Evolutionary conservation across 208 protist species (phyloP).

Genomic region (Naegleria gruberi): DNA sequence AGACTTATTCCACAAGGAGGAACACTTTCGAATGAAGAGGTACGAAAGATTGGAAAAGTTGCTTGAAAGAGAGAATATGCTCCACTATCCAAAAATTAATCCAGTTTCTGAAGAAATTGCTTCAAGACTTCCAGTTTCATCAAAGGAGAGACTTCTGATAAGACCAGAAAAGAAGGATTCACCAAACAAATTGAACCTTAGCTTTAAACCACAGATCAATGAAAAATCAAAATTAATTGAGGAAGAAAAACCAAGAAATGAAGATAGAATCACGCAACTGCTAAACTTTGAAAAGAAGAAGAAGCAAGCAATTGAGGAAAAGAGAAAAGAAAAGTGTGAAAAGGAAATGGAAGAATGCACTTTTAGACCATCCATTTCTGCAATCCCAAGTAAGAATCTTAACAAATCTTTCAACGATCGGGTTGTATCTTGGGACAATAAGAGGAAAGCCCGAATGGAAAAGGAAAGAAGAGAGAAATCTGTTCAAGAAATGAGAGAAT

Average conservation of each 20-base stretch:
- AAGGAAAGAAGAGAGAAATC: constrained; percentile 37
- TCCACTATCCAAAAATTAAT: constrained; percentile 55
- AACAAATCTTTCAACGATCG: constrained; percentile 40
- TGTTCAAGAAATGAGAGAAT: constrained; percentile 33
- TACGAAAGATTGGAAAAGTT: constrained; percentile 25
- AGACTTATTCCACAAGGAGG: constrained; percentile 38
- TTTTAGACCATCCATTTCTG: constrained; percentile 42
- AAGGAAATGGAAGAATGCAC: constrained; percentile 51
- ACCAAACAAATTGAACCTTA: not conserved
- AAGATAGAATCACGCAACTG: constrained; percentile 35
- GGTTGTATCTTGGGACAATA: constrained; percentile 42
- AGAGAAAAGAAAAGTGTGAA: constrained; percentile 41
- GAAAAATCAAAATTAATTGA: constrained; percentile 18
- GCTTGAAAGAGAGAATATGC: constrained; percentile 21
- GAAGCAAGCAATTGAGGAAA: constrained; percentile 37
- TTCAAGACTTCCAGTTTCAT: constrained; percentile 43
- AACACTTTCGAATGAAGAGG: constrained; percentile 33
- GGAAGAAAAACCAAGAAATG: not conserved
- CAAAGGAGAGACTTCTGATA: constrained; percentile 48
- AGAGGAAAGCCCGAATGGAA: constrained; percentile 44
- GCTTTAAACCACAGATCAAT: constrained; percentile 8
- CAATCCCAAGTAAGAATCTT: not conserved
- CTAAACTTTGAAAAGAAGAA: constrained; percentile 48
- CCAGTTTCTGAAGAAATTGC: constrained; percentile 60
- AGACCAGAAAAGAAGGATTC: not conserved